Evolutionary conservation across 1,139 yeast species (phyloP).

Genomic region (Blastobotrys apis): DNA sequence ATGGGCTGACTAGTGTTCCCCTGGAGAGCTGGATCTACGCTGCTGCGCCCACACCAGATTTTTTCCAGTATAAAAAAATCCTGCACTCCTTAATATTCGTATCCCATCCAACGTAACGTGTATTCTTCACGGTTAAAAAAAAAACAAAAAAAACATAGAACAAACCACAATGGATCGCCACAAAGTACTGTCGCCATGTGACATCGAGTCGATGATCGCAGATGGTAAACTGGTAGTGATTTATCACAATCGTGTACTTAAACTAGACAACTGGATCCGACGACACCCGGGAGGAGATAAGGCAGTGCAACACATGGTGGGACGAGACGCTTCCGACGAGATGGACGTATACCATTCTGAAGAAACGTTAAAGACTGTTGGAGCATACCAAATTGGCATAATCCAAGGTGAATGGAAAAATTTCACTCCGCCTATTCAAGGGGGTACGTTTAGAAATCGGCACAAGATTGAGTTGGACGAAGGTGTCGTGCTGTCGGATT

Average conservation of each 20-base stretch:
- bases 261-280: slow-evolving; percentile 64
- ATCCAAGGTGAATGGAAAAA: slow-evolving; percentile 58
- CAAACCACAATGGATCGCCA: too few species aligned
- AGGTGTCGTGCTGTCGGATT: slow-evolving; percentile 29
- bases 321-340: slow-evolving; percentile 87
- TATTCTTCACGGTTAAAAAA: too few species aligned
- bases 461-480: slow-evolving; percentile 26
- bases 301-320: slow-evolving; percentile 78
- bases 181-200: slow-evolving; percentile 24
- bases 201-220: slow-evolving; percentile 53
- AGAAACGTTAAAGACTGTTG: slow-evolving; percentile 50
- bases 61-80: too few species aligned
- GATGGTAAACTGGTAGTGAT: slow-evolving; percentile 69
- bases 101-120: too few species aligned
- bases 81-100: too few species aligned
- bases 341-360: slow-evolving; percentile 74
- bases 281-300: slow-evolving; percentile 88
- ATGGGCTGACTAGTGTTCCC: too few species aligned
- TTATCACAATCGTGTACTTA: slow-evolving; percentile 55
- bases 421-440: slow-evolving; percentile 84
- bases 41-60: too few species aligned
- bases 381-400: slow-evolving; percentile 57
- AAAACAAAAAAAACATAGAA: too few species aligned
- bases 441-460: slow-evolving; percentile 50
- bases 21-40: too few species aligned